Conservation (phyloP, 768 basidiomycete genomes). For the Mycena polygramma region DNA sequence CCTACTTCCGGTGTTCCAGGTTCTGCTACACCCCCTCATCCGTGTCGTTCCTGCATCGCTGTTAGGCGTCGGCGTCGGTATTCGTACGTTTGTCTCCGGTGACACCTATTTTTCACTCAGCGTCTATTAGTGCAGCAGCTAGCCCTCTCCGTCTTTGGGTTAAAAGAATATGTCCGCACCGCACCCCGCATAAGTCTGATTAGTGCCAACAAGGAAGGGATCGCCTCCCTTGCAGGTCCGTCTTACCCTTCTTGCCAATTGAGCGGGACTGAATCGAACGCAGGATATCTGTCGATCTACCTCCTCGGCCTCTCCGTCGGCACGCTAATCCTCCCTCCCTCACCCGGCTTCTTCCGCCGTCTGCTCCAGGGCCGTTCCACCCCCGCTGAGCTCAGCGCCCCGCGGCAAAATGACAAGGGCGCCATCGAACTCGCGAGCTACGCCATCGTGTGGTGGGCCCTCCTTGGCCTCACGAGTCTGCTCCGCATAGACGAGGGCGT, state of each 20-base stretch:
- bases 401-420: slow-evolving; percentile 78
- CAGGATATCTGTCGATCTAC: slow-evolving; percentile 93
- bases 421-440: slow-evolving; percentile 84
- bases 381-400: slow-evolving; percentile 42
- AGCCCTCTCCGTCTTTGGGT: slow-evolving; percentile 63
- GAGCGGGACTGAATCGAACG: background rate
- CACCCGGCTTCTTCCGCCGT: slow-evolving; percentile 78
- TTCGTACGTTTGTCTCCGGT: slow-evolving; percentile 56
- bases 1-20: slow-evolving; percentile 79
- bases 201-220: slow-evolving; percentile 92
- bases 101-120: background rate
- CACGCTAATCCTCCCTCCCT: slow-evolving; percentile 82
- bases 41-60: slow-evolving; percentile 67
- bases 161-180: slow-evolving; percentile 75
- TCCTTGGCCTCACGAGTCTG: slow-evolving; percentile 58
- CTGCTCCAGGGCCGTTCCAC: slow-evolving; percentile 43
- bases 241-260: background rate
- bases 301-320: slow-evolving; percentile 88
- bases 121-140: slow-evolving; percentile 75
- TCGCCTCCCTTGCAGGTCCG: slow-evolving; percentile 76
- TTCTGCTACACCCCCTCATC: slow-evolving; percentile 77
- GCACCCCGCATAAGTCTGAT: slow-evolving; percentile 74
- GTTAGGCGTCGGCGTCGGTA: slow-evolving; percentile 71
- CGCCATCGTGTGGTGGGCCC: slow-evolving; percentile 81
- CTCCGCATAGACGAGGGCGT: slow-evolving; percentile 59